phyloP scores from a whole-genome alignment of 768 basidiomycete genomes.

The Panus rudis region DNA sequence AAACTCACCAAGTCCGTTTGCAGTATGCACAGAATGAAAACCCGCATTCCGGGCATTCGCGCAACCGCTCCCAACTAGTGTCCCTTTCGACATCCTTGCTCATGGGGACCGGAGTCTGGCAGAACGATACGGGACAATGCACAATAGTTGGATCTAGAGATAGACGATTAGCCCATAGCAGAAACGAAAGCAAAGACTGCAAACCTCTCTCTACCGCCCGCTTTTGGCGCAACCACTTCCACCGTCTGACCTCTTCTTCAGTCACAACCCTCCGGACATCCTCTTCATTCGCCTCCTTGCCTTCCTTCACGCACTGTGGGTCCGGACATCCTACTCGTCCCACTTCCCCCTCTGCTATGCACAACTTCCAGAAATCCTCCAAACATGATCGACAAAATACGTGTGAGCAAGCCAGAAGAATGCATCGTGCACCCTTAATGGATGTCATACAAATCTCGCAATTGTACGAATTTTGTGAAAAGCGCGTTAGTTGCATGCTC shows the following conservation, averaged over 20 bases:
- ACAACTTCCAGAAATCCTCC: conserved; percentile 74
- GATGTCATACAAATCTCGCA: conserved; percentile 75
- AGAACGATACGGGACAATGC: conserved; percentile 73
- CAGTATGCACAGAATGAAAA: conserved; percentile 85
- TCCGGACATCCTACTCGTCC: conserved; percentile 76
- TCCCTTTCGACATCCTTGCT: conserved; percentile 46
- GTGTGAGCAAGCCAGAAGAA: conserved; percentile 65
- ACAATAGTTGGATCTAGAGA: conserved; percentile 66
- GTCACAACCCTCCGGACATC: conserved; percentile 69
- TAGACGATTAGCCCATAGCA: neutral
- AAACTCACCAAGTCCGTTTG: conserved; percentile 63
- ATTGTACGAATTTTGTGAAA: conserved; percentile 56
- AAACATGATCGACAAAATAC: conserved; percentile 82
- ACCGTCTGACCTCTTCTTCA: conserved; percentile 57
- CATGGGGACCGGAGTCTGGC: conserved; percentile 72
- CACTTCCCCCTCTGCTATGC: conserved; percentile 74
- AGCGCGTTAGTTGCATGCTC: conserved; percentile 40
- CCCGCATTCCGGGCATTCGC: conserved; percentile 62
- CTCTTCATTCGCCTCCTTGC: conserved; percentile 55
- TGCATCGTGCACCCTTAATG: conserved; percentile 68
- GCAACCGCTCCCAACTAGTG: conserved; percentile 63
- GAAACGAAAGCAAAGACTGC: conserved; percentile 6
- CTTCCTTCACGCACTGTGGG: conserved; percentile 64
- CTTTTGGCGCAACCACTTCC: conserved; percentile 75
- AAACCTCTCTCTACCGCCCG: conserved; percentile 64